Evolutionary conservation across 257 asterid genomes (phyloP).

Genomic region (Misopates orontium): DNA sequence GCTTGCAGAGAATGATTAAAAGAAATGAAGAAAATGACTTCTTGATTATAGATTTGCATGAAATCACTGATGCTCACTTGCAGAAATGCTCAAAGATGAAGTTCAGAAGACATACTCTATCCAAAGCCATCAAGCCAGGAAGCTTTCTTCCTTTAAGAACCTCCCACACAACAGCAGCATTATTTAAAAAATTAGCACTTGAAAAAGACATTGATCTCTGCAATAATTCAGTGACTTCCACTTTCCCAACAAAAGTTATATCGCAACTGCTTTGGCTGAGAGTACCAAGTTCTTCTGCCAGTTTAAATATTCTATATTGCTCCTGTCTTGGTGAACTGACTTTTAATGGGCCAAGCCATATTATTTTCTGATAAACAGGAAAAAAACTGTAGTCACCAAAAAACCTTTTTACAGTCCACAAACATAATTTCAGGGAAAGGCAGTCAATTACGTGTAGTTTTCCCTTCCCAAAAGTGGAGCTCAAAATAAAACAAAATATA

Average conservation of each 20-base stretch:
- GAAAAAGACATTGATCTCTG: constrained; percentile 36
- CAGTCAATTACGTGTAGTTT: background rate
- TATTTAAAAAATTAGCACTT: constrained; percentile 41
- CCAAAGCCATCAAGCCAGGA: constrained; percentile 91
- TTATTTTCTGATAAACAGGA: constrained; percentile 59
- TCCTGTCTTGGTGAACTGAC: constrained; percentile 49
- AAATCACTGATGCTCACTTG: constrained; percentile 14
- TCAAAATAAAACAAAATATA: constrained; percentile 2
- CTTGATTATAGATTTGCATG: constrained; percentile 16
- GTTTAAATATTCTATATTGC: constrained; percentile 49
- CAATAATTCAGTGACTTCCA: constrained; percentile 41
- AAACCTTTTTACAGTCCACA: constrained; percentile 19
- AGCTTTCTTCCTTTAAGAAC: constrained; percentile 86
- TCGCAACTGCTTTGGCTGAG: constrained; percentile 47
- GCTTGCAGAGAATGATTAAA: background rate
- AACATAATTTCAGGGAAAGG: constrained; percentile 13
- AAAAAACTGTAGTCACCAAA: constrained; percentile 16
- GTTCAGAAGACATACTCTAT: constrained; percentile 57
- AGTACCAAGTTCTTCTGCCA: constrained; percentile 53
- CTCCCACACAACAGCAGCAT: constrained; percentile 79
- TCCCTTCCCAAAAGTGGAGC: background rate
- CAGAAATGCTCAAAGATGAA: constrained; percentile 22
- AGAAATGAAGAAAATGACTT: background rate
- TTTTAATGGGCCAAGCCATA: constrained; percentile 78
- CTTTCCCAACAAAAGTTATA: constrained; percentile 63